phyloP scores from a whole-genome alignment of 2,329 filamentous ascomycete genomes.

The Boeremia lycopersici region DNA sequence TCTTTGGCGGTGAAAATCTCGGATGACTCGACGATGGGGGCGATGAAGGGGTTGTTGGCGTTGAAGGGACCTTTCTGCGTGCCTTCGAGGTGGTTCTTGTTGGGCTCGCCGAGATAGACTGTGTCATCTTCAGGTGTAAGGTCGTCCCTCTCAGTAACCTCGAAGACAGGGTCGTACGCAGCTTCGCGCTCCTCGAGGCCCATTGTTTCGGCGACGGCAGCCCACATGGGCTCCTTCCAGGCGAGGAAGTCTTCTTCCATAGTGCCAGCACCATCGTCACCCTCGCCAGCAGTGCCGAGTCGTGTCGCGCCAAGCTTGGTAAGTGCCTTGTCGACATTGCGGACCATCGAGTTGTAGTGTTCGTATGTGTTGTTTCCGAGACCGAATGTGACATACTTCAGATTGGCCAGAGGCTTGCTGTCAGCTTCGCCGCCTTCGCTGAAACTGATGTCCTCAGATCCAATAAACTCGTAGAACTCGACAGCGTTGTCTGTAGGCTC shows the following conservation, averaged over 20 bases:
- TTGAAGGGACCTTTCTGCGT: slow-evolving; percentile 87
- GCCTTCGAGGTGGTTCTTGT: slow-evolving; percentile 92
- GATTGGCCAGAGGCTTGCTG: slow-evolving; percentile 76
- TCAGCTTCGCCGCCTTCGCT: slow-evolving; percentile 67
- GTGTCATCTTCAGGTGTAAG: slow-evolving; percentile 75
- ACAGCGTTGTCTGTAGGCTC: slow-evolving; percentile 99
- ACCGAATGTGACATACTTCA: slow-evolving; percentile 94
- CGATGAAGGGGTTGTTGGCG: slow-evolving; percentile 95
- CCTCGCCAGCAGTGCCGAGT: slow-evolving; percentile 89
- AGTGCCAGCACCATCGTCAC: slow-evolving; percentile 95
- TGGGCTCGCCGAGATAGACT: slow-evolving; percentile 95
- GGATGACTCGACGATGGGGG: slow-evolving; percentile 86
- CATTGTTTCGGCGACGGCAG: slow-evolving; percentile 80
- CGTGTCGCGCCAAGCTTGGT: slow-evolving; percentile 81
- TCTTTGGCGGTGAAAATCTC: slow-evolving; percentile 90
- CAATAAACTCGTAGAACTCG: slow-evolving; percentile 97
- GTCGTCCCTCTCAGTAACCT: slow-evolving; percentile 75
- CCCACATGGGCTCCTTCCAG: slow-evolving; percentile 99
- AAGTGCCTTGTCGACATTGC: slow-evolving; percentile 82
- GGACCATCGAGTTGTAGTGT: slow-evolving; percentile 99
- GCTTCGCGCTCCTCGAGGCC: slow-evolving; percentile 92
- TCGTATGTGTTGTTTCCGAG: slow-evolving; percentile 99
- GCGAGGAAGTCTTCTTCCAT: slow-evolving; percentile 99
- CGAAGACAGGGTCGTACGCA: slow-evolving; percentile 92
- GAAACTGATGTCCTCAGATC: slow-evolving; percentile 79